phyloP scores from a whole-genome alignment of 768 basidiomycete species.

The Boletus sensibilis region DNA sequence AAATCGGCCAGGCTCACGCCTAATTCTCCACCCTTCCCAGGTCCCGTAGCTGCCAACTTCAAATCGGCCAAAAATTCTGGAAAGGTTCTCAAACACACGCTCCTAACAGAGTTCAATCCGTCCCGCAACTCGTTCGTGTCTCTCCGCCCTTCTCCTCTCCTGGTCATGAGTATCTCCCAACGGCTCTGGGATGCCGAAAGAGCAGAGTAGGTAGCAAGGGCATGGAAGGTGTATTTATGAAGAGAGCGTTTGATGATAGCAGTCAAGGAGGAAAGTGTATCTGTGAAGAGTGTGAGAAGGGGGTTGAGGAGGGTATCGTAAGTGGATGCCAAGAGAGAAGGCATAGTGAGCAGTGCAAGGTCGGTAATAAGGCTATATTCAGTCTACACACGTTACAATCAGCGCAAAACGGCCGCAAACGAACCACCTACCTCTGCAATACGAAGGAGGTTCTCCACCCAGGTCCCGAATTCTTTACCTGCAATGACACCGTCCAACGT shows the following conservation, averaged over 20 bases:
- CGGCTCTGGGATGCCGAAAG: conserved; percentile 54
- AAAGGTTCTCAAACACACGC: conserved; percentile 75
- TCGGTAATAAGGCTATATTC: conserved; percentile 67
- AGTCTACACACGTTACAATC: conserved; percentile 39
- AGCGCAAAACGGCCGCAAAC: background rate
- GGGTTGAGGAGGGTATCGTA: conserved; percentile 64
- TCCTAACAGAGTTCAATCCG: conserved; percentile 59
- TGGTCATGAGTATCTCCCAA: conserved; percentile 66
- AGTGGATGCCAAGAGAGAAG: conserved; percentile 52
- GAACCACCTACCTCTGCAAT: conserved; percentile 58
- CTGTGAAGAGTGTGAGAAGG: conserved; percentile 61
- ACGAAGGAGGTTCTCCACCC: conserved; percentile 62
- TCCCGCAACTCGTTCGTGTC: conserved; percentile 72
- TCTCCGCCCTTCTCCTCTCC: conserved; percentile 45
- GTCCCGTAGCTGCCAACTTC: conserved; percentile 54
- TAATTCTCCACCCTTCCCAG: conserved; percentile 55
- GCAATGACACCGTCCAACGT: conserved; percentile 62
- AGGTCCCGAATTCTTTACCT: conserved; percentile 70
- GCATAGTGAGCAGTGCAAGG: conserved; percentile 57
- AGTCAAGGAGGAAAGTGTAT: conserved; percentile 61
- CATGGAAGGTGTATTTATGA: conserved; percentile 79
- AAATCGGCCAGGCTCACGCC: conserved; percentile 66
- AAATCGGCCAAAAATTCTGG: conserved; percentile 82
- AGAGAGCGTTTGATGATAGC: conserved; percentile 71
- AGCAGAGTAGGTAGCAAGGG: conserved; percentile 64